Evolutionary conservation across 202 grass and related monocot species (phyloP), one percentile per base, ranked within the genome.

Genomic region (Panicum hallii): DNA sequence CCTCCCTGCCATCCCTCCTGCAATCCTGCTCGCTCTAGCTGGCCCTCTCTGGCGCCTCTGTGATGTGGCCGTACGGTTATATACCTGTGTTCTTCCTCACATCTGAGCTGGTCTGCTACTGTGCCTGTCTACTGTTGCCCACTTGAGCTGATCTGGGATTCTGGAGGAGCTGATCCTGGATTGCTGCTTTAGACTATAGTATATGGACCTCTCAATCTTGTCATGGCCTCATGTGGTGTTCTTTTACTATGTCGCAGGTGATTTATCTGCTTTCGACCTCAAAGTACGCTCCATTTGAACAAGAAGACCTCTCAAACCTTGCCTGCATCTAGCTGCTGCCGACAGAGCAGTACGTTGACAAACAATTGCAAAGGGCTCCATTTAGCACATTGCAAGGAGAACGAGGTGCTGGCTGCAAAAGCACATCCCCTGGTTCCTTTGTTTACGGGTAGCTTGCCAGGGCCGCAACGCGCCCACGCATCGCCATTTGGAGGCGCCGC

Each of bases 401-500:
- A 26, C 26, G 2, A 32, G 32, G 32, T 32, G 32, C 2, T 2
- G 32, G 2, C 1, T 32, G 32, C 32, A 32, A 32, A 38, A 38
- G 36, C 23, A 61, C 64, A 82, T 84, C 34, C 68, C 48, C 30
- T 3, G 45, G 3, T 72, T 72, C 52, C 44, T 8, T 82, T 67
- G 74, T 72, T 86, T 43, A 67, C 16, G 22, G 38, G 40, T 57
- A 11, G 52, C 71, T 77, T 82, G 79, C 2, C 58, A 73, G 30
- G 26, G 41, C 66, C 48, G 88, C 67, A 26, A 90, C 20, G 10
- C 45, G 79, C 22, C 17, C 56, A 0, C 1, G 5, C 9, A 40
- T 1, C 48, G 84, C 88, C 84, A 87, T 79, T 75, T 87, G 88
- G 84, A 87, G 84, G 79, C 22, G 67, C 56, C 9, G 2, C 4